Conservation (phyloP, 805 yeast species). For the Starmera caribaea region DNA sequence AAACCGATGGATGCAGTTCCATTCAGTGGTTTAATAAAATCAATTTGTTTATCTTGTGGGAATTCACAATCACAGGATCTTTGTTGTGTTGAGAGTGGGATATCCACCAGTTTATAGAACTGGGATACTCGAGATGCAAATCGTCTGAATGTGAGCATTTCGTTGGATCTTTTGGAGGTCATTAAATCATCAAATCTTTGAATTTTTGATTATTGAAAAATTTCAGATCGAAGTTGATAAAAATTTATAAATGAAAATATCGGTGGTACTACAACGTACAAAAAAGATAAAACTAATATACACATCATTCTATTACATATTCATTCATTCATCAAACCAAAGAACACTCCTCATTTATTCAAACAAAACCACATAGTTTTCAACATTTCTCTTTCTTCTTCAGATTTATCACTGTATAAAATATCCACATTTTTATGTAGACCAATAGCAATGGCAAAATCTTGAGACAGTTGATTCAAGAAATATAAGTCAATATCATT, state of each 20-base stretch:
- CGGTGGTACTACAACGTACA: too few species aligned
- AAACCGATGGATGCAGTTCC: slow-evolving; percentile 41
- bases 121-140: too few species aligned
- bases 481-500: slow-evolving; percentile 11
- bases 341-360: slow-evolving; percentile 1
- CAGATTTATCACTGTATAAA: slow-evolving; percentile 9
- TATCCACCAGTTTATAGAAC: too few species aligned
- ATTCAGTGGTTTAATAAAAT: slow-evolving; percentile 27
- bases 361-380: slow-evolving; percentile 8
- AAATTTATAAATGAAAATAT: too few species aligned
- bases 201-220: too few species aligned
- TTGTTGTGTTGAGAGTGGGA: slow-evolving; percentile 1
- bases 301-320: too few species aligned
- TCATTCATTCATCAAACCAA: background rate
- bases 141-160: too few species aligned
- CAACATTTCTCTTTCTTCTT: slow-evolving; percentile 10
- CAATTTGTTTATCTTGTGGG: slow-evolving; percentile 34
- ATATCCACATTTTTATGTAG: slow-evolving; percentile 14
- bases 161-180: too few species aligned
- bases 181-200: too few species aligned
- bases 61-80: slow-evolving; percentile 41
- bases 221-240: too few species aligned
- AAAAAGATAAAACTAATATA: too few species aligned
- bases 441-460: slow-evolving; percentile 13
- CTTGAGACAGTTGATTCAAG: slow-evolving; percentile 10